Evolutionary conservation across 1,139 yeast species (phyloP).

Genomic region (Diutina scorzettiae): DNA sequence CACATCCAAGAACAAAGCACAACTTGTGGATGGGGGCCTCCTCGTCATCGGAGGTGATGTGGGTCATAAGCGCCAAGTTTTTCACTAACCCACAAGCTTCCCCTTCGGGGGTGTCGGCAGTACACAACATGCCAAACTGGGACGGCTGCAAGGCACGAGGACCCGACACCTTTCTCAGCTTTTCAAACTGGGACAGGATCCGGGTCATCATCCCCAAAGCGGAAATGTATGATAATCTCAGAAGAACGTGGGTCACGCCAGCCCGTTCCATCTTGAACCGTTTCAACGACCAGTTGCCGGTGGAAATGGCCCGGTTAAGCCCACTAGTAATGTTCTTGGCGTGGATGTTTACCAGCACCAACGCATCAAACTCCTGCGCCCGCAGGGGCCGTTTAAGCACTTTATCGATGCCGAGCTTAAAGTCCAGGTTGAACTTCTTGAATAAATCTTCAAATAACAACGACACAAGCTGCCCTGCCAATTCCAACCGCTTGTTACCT

Average conservation of each 20-base stretch:
- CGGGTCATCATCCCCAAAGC: constrained; percentile 99
- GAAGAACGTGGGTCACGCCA: constrained; percentile 94
- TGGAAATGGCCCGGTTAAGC: constrained; percentile 88
- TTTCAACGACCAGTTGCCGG: constrained; percentile 97
- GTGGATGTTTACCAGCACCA: constrained; percentile 78
- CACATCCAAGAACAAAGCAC: constrained; percentile 81
- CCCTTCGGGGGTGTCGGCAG: constrained; percentile 99
- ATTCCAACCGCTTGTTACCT: constrained; percentile 92
- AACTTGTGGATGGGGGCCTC: constrained; percentile 74
- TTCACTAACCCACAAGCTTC: constrained; percentile 99
- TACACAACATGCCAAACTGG: constrained; percentile 97
- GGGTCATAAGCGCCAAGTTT: constrained; percentile 95
- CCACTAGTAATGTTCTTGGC: constrained; percentile 92
- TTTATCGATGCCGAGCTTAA: constrained; percentile 89
- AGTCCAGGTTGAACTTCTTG: constrained; percentile 89
- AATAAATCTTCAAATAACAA: constrained; percentile 90
- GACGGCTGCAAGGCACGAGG: constrained; percentile 99
- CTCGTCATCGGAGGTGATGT: constrained; percentile 96
- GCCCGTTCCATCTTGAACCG: constrained; percentile 99
- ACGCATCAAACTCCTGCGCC: constrained; percentile 90
- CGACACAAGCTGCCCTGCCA: constrained; percentile 96
- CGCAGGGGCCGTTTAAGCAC: constrained; percentile 88
- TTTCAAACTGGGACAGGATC: constrained; percentile 94
- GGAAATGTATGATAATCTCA: constrained; percentile 81
- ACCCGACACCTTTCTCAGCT: constrained; percentile 94